Base-by-base conservation (phyloP, 2,329 filamentous ascomycete species). In the Epichloe typhina region DNA sequence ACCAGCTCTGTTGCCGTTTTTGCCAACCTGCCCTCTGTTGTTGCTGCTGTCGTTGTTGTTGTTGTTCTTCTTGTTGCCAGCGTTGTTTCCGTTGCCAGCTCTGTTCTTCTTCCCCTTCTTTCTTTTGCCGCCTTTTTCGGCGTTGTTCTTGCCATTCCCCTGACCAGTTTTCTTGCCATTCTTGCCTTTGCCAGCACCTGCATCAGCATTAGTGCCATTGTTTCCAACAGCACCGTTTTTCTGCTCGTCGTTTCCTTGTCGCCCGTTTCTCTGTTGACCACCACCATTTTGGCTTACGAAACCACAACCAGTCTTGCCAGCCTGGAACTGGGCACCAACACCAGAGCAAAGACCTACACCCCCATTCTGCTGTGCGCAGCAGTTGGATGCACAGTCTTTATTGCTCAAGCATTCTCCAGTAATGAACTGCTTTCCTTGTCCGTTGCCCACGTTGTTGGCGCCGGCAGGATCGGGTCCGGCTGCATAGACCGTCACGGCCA, bases 251-350 rank as follows among this genome's bases (percentile, higher is more conserved):
- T 42, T 42, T 5, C 17, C 17, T 23, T 21, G n/a, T 12, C 19
- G n/a, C 1, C n/a, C 40, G 19, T 21, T 21, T 11, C 17, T 42
- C 40, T 21, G 40, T 23, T 42, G 42, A 11, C 42, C 23, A 11
- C 37, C 23, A 12, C 23, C 50, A n/a, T 44, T 47, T n/a, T n/a
- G 42, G 46, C 63, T 61, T 13, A 52, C 54, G 36, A 63, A 64
- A 36, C 57, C 58, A 50, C 62, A 64, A 17, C 62, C 61, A 9
- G 56, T 56, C 58, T 64, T 64, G 40, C 62, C 62, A 26, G 58
- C 58, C 56, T 64, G 60, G 50, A 59, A 59, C 47, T 57, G 54
- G 7, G 62, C 62, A 6, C 58, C 61, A 47, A 59, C 47, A 35
- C 58, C 61, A 11, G 62, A 64, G 58, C 62, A 64, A 26, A 64